Evolutionary conservation across 192 early-diverging fungal species (phyloP), one percentile per base, ranked within the genome.

Genomic region (Entomortierella beljakovae): DNA sequence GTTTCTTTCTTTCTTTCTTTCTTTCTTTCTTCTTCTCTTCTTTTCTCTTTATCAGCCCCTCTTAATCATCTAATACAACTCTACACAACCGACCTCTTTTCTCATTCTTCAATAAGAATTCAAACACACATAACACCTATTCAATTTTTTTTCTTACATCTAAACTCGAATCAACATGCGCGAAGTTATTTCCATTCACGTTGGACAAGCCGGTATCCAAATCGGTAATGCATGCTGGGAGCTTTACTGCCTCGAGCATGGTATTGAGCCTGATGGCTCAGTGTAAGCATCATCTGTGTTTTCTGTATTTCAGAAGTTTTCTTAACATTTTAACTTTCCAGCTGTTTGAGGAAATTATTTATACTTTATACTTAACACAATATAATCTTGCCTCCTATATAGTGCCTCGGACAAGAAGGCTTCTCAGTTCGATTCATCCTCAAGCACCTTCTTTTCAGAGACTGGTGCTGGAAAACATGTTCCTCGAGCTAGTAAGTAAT

Each of bases 201-300:
- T 92, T 84, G 91, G 91, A 71, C 90, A 91, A 86, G 98, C 98
- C 81, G 98, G 98, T 98, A 96, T 99, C 84, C 98, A 99, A 85
- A 99, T 99, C 80, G 98, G 98, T 93, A 98, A 98, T 90, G 95
- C 97, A 89, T 99, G 98, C 87, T 99, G 98, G 98, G 98, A 99
- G 88, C 93, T 99, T 85, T 93, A 91, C 85, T 94, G 90, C 77
- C 87, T 92, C 54, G 98, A 99, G 85, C 98, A 99, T 88, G 96
- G 96, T 68, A 96, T 99, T 80, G 90, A 94, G 80, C 96, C 97
- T 69, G 97, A 99, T 82, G 97, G 97, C 73, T 87, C 86, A 62
- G 87, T 96, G 75, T 79, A 79, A 59, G 75, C 35, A 6, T 50
- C 60, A 22, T 33, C 32, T 18, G 20, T 9, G 25, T 57, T 20